Percentiles rank a stretch among this genome's conserved stretches.
These are phyloP conservation scores for Lyophyllum decastes DNA, from an alignment of 768 basidiomycete genomes.

Conservation along the genomic window DNA sequence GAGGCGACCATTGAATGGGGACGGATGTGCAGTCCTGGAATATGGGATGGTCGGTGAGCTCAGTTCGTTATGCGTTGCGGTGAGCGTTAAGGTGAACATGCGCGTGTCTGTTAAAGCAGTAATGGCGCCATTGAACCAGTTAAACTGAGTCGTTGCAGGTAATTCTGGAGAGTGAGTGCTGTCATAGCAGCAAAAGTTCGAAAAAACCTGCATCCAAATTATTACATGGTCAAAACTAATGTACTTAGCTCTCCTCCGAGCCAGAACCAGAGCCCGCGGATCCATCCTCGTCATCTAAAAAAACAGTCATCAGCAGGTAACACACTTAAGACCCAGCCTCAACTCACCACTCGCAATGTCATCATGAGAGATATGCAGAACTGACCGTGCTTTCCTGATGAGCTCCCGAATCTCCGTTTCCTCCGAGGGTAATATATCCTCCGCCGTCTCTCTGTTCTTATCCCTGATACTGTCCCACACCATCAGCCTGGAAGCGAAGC, in stretches of 20 bases:
- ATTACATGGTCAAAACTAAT: background rate
- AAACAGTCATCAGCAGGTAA: background rate
- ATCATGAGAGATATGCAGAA: conserved; percentile 48
- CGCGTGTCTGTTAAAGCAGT: too few relatives aligned
- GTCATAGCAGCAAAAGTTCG: too few relatives aligned
- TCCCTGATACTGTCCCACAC: conserved; percentile 62
- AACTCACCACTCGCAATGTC: conserved; percentile 70
- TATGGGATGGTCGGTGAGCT: too few relatives aligned
- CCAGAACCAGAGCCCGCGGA: conserved; percentile 31
- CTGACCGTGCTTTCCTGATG: conserved; percentile 56
- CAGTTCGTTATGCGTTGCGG: too few relatives aligned
- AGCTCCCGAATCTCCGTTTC: conserved; percentile 52
- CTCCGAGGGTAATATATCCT: conserved; percentile 55
- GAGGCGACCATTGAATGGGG: too few relatives aligned
- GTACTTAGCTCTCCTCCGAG: conserved; percentile 31
- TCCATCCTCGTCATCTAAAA: conserved; percentile 27
- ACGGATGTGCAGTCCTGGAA: too few relatives aligned
- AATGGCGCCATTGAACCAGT: too few relatives aligned
- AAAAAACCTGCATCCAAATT: too few relatives aligned
- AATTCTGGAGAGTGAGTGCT: too few relatives aligned
- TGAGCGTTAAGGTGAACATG: too few relatives aligned
- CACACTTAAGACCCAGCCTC: too few relatives aligned
- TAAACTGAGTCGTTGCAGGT: too few relatives aligned
- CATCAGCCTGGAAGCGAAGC: background rate
- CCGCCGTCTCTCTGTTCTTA: conserved; percentile 58